Evolutionary conservation across 2,329 filamentous ascomycete genomes (phyloP).

Genomic region (Xylariaceae sp.): DNA sequence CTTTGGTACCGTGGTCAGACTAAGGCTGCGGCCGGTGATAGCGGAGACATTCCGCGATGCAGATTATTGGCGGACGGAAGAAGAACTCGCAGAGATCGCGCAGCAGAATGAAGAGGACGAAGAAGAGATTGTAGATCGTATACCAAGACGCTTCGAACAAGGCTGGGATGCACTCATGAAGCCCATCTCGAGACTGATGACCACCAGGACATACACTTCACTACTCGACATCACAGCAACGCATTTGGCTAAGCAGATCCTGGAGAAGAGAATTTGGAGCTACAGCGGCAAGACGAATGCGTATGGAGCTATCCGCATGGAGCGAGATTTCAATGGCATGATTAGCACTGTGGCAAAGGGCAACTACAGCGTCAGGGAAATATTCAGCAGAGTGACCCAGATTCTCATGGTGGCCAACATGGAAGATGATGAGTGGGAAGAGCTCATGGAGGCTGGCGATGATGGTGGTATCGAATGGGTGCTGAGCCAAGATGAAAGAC

Average conservation of each 20-base stretch:
- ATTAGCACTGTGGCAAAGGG: constrained; percentile 58
- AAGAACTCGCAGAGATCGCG: constrained; percentile 57
- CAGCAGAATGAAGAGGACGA: constrained; percentile 54
- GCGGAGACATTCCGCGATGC: constrained; percentile 87
- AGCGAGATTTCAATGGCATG: constrained; percentile 70
- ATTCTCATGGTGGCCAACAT: constrained; percentile 73
- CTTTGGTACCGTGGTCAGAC: constrained; percentile 83
- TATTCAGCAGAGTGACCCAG: constrained; percentile 65
- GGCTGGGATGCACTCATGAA: constrained; percentile 84
- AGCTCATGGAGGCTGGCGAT: constrained; percentile 47
- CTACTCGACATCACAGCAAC: constrained; percentile 71
- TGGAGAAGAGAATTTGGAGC: constrained; percentile 85
- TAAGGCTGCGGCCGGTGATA: constrained; percentile 78
- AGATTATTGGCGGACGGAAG: constrained; percentile 72
- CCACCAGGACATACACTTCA: constrained; percentile 69
- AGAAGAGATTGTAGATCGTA: constrained; percentile 60
- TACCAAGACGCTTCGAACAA: constrained; percentile 75
- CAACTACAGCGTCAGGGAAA: constrained; percentile 65
- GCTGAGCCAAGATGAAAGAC: constrained; percentile 60
- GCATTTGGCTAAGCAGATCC: constrained; percentile 66
- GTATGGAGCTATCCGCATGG: constrained; percentile 67
- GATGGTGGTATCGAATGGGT: constrained; percentile 62
- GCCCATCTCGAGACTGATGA: constrained; percentile 82
- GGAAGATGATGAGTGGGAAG: constrained; percentile 81
- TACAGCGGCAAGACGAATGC: constrained; percentile 77